A percentile compares a stretch with the other conserved stretches of the same genome.
phyloP scores from a whole-genome alignment of 2,329 filamentous ascomycete species.

The Aureobasidium pullulans region DNA sequence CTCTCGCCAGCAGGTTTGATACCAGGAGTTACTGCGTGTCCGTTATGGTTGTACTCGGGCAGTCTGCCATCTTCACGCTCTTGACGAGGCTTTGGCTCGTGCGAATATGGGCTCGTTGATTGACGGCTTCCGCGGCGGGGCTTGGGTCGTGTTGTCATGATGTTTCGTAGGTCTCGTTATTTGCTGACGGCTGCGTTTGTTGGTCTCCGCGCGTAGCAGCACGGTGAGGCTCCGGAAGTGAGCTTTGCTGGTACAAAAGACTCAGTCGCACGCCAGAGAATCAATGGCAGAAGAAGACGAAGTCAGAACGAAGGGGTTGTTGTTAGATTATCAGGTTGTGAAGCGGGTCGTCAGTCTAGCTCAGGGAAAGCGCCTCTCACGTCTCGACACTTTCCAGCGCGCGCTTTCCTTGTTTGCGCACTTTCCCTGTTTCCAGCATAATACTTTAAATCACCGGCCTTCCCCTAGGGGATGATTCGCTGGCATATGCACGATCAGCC shows the following conservation, averaged over 20 bases:
- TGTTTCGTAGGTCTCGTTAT: not conserved
- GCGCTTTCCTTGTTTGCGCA: not conserved
- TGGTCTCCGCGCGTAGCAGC: not conserved
- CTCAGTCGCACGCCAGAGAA: too few relatives aligned
- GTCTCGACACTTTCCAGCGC: not conserved
- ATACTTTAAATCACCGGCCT: not conserved
- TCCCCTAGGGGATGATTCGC: not conserved
- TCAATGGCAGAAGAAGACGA: not conserved
- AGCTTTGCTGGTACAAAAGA: not conserved
- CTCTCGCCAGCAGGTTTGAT: conserved; percentile 42
- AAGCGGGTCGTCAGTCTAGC: not conserved
- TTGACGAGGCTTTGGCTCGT: conserved; percentile 12
- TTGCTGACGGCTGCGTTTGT: not conserved
- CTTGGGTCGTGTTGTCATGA: conserved; percentile 15
- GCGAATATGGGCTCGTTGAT: not conserved
- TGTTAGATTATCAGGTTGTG: not conserved
- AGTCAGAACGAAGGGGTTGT: not conserved
- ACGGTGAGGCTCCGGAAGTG: not conserved
- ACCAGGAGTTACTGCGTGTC: conserved; percentile 35
- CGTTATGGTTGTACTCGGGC: conserved; percentile 37
- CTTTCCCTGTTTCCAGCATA: not conserved
- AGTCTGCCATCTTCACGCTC: conserved; percentile 20
- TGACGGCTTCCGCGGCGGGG: conserved; percentile 3
- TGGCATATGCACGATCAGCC: conserved; percentile 5
- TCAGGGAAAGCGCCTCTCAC: conserved; percentile 5